These are phyloP conservation scores for Orbilia javanica DNA, from an alignment of 2,329 filamentous ascomycete species.

Conservation along the genomic window DNA sequence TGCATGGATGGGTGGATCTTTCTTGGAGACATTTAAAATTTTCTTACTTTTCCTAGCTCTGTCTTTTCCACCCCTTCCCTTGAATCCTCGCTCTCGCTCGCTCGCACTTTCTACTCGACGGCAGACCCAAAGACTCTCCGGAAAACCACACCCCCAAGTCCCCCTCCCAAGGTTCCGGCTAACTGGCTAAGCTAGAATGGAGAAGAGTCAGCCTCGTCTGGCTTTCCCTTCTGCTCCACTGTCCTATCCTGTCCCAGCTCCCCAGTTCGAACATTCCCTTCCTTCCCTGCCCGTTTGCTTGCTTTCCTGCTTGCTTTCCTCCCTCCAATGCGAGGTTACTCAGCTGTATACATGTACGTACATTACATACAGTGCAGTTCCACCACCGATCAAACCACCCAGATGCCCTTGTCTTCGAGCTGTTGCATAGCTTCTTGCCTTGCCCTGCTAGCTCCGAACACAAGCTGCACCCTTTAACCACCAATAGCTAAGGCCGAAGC, in stretches of 20 bases:
- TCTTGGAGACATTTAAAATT: conserved; percentile 54
- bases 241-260: conserved; percentile 24
- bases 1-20: conserved; percentile 59
- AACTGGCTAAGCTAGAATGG: conserved; percentile 13
- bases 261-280: background rate
- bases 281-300: background rate
- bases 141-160: background rate
- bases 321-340: conserved; percentile 38
- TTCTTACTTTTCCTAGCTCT: conserved; percentile 49
- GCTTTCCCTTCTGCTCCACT: conserved; percentile 34
- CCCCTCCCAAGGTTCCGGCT: conserved; percentile 18
- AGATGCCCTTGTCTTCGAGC: conserved; percentile 10
- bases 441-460: conserved; percentile 35
- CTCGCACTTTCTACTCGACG: conserved; percentile 43
- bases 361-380: background rate
- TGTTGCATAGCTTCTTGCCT: conserved; percentile 12
- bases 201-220: conserved; percentile 42
- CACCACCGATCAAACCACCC: conserved; percentile 30
- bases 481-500: conserved; percentile 31
- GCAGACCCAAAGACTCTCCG: background rate
- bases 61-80: conserved; percentile 9
- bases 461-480: conserved; percentile 7
- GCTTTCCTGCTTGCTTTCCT: conserved; percentile 13
- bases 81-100: conserved; percentile 33
- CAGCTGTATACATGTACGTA: conserved; percentile 3